Evolutionary conservation across 2,329 filamentous ascomycete species (phyloP).

Genomic region (Cladosporium sp.): DNA sequence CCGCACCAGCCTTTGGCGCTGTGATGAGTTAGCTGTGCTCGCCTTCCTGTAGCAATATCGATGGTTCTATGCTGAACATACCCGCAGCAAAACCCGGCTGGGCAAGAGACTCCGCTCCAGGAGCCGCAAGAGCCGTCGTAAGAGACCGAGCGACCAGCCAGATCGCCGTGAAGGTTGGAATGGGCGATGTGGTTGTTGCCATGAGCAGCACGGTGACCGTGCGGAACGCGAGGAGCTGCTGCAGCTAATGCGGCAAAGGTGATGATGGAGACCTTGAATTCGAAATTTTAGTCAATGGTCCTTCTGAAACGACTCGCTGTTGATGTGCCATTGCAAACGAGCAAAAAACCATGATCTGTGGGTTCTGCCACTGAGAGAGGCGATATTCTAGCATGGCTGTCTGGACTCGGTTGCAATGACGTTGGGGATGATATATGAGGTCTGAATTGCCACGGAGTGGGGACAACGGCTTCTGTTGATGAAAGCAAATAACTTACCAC

Average conservation of each 20-base stretch:
- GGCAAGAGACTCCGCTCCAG: slow-evolving; percentile 16
- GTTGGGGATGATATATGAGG: too few species aligned
- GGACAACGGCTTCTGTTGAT: too few species aligned
- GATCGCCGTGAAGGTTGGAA: slow-evolving; percentile 10
- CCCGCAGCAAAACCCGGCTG: slow-evolving; percentile 19
- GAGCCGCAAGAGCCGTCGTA: slow-evolving; percentile 20
- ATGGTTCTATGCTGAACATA: background rate
- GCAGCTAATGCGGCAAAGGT: slow-evolving; percentile 16
- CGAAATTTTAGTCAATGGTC: too few species aligned
- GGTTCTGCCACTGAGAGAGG: too few species aligned
- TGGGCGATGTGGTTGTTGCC: slow-evolving; percentile 10
- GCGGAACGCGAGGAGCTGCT: slow-evolving; percentile 17
- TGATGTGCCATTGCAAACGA: too few species aligned
- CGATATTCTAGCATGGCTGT: too few species aligned
- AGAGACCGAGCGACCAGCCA: slow-evolving; percentile 11
- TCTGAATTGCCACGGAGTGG: too few species aligned
- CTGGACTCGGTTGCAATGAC: too few species aligned
- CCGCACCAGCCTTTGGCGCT: slow-evolving; percentile 22
- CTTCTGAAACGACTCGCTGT: too few species aligned
- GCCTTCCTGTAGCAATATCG: background rate
- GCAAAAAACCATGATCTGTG: background rate
- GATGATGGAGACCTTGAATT: slow-evolving; percentile 12
- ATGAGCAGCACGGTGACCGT: background rate
- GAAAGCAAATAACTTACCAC: too few species aligned
- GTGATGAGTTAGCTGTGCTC: slow-evolving; percentile 1